A percentile compares a stretch with the other conserved stretches of the same genome.
phyloP scores from a whole-genome alignment of 352 stramenopile genomes.

The Pythium biforme region DNA sequence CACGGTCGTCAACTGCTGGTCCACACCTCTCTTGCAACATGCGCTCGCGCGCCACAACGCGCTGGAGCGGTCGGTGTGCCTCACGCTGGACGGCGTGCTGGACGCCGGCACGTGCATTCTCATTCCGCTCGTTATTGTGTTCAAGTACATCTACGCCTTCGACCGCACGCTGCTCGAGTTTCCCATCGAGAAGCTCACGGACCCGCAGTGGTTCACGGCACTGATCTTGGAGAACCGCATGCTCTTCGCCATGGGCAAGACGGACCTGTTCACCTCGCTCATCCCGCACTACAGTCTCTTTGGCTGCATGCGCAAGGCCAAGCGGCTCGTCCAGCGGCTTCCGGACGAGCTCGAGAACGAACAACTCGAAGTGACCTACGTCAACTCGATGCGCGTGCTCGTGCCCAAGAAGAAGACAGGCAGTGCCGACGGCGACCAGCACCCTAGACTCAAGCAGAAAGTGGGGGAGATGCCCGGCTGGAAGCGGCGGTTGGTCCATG shows the following conservation, averaged over 20 bases:
- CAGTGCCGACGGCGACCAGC: not conserved
- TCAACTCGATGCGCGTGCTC: constrained; percentile 22
- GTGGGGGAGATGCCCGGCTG: constrained; percentile 24
- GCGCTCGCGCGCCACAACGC: constrained; percentile 19
- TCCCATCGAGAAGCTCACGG: constrained; percentile 17
- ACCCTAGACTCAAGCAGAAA: not conserved
- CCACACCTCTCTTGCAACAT: constrained; percentile 26
- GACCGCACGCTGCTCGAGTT: constrained; percentile 19
- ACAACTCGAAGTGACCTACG: constrained; percentile 20
- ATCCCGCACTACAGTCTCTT: constrained; percentile 28
- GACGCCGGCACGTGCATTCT: constrained; percentile 21
- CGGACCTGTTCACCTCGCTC: constrained; percentile 23
- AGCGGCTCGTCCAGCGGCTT: constrained; percentile 18
- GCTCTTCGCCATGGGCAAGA: constrained; percentile 27
- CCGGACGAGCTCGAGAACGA: constrained; percentile 15
- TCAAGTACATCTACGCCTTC: constrained; percentile 27
- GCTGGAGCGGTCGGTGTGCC: constrained; percentile 24
- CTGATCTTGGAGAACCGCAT: constrained; percentile 29
- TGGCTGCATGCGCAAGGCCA: constrained; percentile 24
- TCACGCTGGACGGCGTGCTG: constrained; percentile 20
- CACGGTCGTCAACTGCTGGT: constrained; percentile 28
- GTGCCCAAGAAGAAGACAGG: constrained; percentile 16
- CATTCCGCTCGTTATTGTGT: constrained; percentile 22
- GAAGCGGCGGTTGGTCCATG: constrained; percentile 29
- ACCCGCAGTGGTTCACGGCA: constrained; percentile 24